Base-by-base conservation (phyloP, 23 red algal genomes). In the Pyropia yezoensis region DNA sequence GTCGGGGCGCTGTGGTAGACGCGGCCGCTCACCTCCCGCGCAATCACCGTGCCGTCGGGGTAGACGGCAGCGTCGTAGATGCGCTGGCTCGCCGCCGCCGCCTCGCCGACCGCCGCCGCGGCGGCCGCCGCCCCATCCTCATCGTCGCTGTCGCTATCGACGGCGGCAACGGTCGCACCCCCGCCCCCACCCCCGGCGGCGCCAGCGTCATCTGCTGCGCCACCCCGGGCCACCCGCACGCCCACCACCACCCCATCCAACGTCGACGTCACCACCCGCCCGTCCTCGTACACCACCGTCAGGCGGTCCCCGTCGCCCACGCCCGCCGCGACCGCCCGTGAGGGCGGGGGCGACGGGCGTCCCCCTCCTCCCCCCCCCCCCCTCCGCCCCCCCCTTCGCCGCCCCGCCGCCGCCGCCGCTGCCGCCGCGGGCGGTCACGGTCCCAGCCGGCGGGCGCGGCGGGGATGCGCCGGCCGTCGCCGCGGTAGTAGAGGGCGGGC, bases 211-310 rank as follows among this genome's bases (percentile, higher is more conserved):
- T 45, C 52, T 12, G 53, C 26, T 2, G 60, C 29, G n/a, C 58
- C 29, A 1, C 57, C 56, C 5, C 49, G 30, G 33, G 54, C 29
- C 6, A 73, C 49, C 29, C 66, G 65, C 18, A 61, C 58, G 4
- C 71, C 80, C 18, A 34, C 60, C 27, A 65, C 59, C 21, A 85
- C 57, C 39, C 80, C 50, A 47, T 47, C 39, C 39, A 47, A 6
- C 4, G 4, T 8, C 39, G 39, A 47, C 39, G 39, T 47, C 17
- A 85, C 45, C 15, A 85, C 47, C 12, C 60, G 20, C 12, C 80
- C 80, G 50, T 85, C 80, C 54, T 85, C 74, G 52, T 85, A 85
- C 3, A 85, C 80, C 19, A 85, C 67, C 18, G 39, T 75, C 14
- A 85, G 68, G 22, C 76, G 28, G 50, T 85, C 80, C 52, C 74